phyloP scores from a whole-genome alignment of 2,329 filamentous ascomycete species.

The Dendryphion nanum region DNA sequence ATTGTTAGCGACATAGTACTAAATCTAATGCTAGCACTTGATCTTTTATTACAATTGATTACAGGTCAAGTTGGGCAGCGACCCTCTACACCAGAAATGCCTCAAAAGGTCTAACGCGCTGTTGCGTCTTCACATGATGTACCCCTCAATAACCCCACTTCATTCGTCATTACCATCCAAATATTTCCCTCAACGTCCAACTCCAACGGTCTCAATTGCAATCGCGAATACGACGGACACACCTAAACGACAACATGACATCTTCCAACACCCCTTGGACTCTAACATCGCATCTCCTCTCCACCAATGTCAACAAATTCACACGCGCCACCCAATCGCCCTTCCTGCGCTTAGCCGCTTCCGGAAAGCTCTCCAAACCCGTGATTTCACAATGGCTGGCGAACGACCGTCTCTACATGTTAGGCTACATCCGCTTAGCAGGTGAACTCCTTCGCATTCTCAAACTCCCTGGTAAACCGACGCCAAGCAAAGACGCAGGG shows the following conservation, averaged over 20 bases:
- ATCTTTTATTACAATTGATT: no score
- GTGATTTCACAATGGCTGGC: constrained; percentile 34
- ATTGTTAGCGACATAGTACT: no score
- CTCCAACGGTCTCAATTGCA: no score
- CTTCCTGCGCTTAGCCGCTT: constrained; percentile 29
- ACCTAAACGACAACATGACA: not conserved
- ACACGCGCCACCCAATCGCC: constrained; percentile 28
- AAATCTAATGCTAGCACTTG: no score
- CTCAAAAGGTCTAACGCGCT: no score
- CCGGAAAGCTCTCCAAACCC: constrained; percentile 28
- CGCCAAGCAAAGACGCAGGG: constrained; percentile 11
- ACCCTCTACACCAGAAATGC: no score
- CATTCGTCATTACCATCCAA: no score
- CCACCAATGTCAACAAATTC: constrained; percentile 23
- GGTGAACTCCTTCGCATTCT: constrained; percentile 21
- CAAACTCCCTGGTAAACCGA: constrained; percentile 11
- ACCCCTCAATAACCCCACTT: no score
- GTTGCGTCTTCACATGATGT: no score
- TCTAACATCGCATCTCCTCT: constrained; percentile 32
- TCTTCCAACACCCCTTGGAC: not conserved
- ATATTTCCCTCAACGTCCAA: no score
- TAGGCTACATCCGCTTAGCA: constrained; percentile 28
- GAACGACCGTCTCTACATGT: constrained; percentile 33
- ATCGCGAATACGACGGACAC: no score
- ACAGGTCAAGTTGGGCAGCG: no score